Percentiles rank a stretch among this genome's conserved stretches.
Evolutionary conservation across 2,329 filamentous ascomycete species (phyloP).

Genomic region (Neopestalotiopsis sp.): DNA sequence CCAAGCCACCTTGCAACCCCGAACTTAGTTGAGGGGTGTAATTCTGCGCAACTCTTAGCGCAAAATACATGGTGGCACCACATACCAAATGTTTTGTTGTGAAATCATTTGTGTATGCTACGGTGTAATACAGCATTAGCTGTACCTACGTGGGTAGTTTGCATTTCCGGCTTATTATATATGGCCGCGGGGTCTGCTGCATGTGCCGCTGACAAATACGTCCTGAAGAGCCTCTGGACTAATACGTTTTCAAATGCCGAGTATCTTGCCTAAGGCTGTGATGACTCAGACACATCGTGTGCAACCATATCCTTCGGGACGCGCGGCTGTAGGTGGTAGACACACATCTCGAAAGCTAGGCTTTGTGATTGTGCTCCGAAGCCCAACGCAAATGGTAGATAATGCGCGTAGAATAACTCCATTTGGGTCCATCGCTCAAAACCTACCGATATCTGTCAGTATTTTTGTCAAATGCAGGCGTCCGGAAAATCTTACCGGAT

Average conservation of each 20-base stretch:
- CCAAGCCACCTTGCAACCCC: not conserved
- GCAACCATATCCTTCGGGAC: not conserved
- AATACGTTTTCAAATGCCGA: not conserved
- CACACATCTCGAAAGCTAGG: not conserved
- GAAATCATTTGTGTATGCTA: not conserved
- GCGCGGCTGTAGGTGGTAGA: not conserved
- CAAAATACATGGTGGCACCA: not conserved
- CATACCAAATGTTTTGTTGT: not conserved
- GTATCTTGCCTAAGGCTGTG: not conserved
- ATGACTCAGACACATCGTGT: not conserved
- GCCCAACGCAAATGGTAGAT: not conserved
- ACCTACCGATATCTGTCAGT: not conserved
- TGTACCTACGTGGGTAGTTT: not conserved
- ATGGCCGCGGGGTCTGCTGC: constrained; percentile 8
- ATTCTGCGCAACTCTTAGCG: not conserved
- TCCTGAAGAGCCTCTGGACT: not conserved
- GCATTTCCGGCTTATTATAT: constrained; percentile 11
- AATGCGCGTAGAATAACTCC: not conserved
- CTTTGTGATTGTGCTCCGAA: not conserved
- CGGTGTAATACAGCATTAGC: not conserved
- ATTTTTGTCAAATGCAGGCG: not conserved
- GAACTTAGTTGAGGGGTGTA: not conserved
- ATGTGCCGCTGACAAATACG: constrained; percentile 2
- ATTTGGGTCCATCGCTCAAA: not conserved
- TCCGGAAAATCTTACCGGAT: constrained; percentile 67